Evolutionary conservation across 228 moss, liverwort and hornwort genomes (phyloP).

Genomic region (Sphagnum magellanicum): DNA sequence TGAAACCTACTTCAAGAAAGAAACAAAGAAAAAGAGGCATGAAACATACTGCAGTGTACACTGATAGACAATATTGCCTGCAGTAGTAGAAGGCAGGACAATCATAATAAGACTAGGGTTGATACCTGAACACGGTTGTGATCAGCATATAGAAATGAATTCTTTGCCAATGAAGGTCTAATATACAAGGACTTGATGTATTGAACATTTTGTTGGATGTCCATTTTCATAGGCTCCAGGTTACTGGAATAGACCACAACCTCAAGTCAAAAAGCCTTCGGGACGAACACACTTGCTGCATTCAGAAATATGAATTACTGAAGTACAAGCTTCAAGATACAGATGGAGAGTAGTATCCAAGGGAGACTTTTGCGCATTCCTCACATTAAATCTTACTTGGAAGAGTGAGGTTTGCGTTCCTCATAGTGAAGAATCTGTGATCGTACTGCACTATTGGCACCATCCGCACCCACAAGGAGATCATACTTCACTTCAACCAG

Average conservation of each 20-base stretch:
- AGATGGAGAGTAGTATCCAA: too few relatives aligned
- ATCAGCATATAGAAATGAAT: slow-evolving; percentile 25
- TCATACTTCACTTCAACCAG: slow-evolving; percentile 39
- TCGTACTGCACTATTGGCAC: slow-evolving; percentile 41
- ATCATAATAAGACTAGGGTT: too few relatives aligned
- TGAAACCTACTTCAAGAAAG: too few relatives aligned
- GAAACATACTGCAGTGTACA: too few relatives aligned
- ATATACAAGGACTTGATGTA: slow-evolving; percentile 37
- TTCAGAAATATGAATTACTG: too few relatives aligned
- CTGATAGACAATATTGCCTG: too few relatives aligned
- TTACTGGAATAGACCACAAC: slow-evolving; percentile 13
- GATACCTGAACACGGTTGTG: slow-evolving; percentile 29
- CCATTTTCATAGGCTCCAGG: slow-evolving; percentile 20
- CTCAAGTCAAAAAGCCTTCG: background rate
- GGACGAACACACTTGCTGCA: background rate
- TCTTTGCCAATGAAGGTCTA: slow-evolving; percentile 23
- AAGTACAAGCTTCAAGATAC: too few relatives aligned
- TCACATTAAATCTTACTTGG: background rate
- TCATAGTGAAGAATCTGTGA: slow-evolving; percentile 28
- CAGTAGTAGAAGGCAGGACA: too few relatives aligned
- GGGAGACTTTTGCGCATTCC: too few relatives aligned
- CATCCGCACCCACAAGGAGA: slow-evolving; percentile 53
- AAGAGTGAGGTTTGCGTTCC: too few relatives aligned
- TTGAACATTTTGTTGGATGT: slow-evolving; percentile 13
- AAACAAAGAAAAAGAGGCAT: too few relatives aligned